Percentiles rank a stretch among this genome's conserved stretches.
phyloP scores from a whole-genome alignment of 2,329 filamentous ascomycete genomes.

The Phialemonium atrogriseum region DNA sequence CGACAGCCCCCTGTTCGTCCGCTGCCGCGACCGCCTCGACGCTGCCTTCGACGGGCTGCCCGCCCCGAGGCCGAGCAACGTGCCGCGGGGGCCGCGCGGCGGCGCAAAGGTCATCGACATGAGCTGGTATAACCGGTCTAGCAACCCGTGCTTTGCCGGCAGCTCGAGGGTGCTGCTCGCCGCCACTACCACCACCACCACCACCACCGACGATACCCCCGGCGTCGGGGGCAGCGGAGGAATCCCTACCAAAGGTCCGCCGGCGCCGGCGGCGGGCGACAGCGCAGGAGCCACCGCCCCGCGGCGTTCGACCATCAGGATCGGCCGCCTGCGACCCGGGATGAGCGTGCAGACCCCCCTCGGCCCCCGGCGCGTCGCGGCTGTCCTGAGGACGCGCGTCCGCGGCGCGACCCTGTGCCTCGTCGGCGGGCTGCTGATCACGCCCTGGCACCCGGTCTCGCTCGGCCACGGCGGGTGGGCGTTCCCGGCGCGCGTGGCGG shows the following conservation, averaged over 20 bases:
- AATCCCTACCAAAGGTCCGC: background rate
- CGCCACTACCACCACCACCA: no score
- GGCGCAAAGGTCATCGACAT: constrained; percentile 30
- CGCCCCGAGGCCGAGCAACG: constrained; percentile 30
- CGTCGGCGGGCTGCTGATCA: constrained; percentile 38
- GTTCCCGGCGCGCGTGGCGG: constrained; percentile 24
- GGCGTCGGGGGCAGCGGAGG: constrained; percentile 13
- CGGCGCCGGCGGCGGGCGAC: constrained; percentile 20
- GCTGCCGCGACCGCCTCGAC: constrained; percentile 41
- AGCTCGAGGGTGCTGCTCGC: constrained; percentile 36
- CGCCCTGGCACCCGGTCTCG: constrained; percentile 51
- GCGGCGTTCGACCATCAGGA: constrained; percentile 27
- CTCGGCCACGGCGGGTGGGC: constrained; percentile 12
- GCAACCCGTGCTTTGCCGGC: constrained; percentile 44
- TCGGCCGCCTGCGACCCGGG: constrained; percentile 36
- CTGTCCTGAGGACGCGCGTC: constrained; percentile 43
- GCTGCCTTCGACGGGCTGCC: constrained; percentile 38
- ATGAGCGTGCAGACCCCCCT: constrained; percentile 40
- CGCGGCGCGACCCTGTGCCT: constrained; percentile 30
- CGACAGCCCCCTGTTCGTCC: constrained; percentile 40
- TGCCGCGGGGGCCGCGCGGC: constrained; percentile 4
- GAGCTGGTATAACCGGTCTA: constrained; percentile 32
- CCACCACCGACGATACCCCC: no score
- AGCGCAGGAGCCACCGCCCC: no score
- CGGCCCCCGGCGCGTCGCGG: constrained; percentile 38